Evolutionary conservation across 352 stramenopile genomes (phyloP).

Genomic region (Thalassiosira mediterranea): DNA sequence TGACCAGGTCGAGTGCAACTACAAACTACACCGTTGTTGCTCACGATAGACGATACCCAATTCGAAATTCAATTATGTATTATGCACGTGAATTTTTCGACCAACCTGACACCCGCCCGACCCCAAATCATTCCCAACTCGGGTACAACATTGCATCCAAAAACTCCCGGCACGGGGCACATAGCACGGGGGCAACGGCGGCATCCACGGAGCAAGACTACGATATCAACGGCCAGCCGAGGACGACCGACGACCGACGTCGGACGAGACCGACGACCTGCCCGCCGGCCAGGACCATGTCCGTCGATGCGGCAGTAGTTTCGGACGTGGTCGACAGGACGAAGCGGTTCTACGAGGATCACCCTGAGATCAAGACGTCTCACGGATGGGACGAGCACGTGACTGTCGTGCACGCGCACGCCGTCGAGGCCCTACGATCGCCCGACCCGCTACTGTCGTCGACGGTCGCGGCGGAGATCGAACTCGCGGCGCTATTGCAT

Average conservation of each 20-base stretch:
- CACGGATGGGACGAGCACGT: conserved; percentile 8
- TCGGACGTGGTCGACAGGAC: conserved; percentile 10
- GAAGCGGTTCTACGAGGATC: conserved; percentile 48
- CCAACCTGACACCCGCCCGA: no score
- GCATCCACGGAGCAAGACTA: no score
- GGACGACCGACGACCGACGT: not conserved
- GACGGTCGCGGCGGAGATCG: conserved; percentile 44
- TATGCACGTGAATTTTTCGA: no score
- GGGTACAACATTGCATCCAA: no score
- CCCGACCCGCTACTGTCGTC: not conserved
- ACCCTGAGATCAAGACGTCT: conserved; percentile 47
- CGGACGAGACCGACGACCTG: not conserved
- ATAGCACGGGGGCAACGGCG: not conserved
- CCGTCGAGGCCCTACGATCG: not conserved
- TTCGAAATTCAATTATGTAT: no score
- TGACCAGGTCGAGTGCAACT: no score
- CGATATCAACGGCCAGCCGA: not conserved
- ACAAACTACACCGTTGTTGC: no score
- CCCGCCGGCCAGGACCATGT: not conserved
- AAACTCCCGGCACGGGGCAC: no score
- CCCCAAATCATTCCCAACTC: conserved; percentile 1
- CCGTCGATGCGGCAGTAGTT: not conserved
- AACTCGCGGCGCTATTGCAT: conserved; percentile 65
- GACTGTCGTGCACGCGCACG: not conserved
- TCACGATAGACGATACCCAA: no score